A percentile compares a stretch with the other conserved stretches of the same genome.
phyloP scores from a whole-genome alignment of 192 early-diverging fungal genomes.

The Phycomyces nitens region DNA sequence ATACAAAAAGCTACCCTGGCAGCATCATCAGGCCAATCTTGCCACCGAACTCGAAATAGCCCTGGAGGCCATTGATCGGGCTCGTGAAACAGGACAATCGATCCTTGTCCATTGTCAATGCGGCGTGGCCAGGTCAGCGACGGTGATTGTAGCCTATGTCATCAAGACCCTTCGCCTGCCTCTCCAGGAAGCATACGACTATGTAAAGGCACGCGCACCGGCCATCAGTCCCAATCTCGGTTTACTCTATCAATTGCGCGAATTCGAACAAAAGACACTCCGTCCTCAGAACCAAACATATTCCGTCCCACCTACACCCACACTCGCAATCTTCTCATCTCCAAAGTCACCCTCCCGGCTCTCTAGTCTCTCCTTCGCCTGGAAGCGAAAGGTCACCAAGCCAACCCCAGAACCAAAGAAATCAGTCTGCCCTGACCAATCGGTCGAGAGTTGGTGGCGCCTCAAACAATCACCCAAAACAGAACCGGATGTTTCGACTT shows the following conservation, averaged over 20 bases:
- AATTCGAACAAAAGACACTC: slow-evolving; percentile 48
- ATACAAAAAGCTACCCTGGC: slow-evolving; percentile 67
- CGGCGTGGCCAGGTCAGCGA: slow-evolving; percentile 87
- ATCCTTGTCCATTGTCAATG: slow-evolving; percentile 87
- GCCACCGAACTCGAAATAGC: slow-evolving; percentile 55
- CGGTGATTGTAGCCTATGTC: slow-evolving; percentile 83
- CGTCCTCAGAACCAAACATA: too few relatives aligned
- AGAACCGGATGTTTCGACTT: too few relatives aligned
- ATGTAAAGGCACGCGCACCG: slow-evolving; percentile 64
- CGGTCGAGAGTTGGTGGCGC: too few relatives aligned
- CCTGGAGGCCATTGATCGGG: slow-evolving; percentile 66
- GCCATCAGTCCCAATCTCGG: slow-evolving; percentile 83
- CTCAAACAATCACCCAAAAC: too few relatives aligned
- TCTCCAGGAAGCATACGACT: slow-evolving; percentile 68
- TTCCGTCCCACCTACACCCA: too few relatives aligned
- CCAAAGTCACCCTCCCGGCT: background rate
- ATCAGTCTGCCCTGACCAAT: too few relatives aligned
- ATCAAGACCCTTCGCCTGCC: slow-evolving; percentile 66
- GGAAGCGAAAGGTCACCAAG: background rate
- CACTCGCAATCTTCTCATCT: too few relatives aligned
- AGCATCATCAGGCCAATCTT: slow-evolving; percentile 69
- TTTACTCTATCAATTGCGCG: slow-evolving; percentile 74
- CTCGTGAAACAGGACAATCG: slow-evolving; percentile 44
- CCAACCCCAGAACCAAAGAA: too few relatives aligned
- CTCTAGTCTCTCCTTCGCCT: background rate